Percentiles rank a stretch among this genome's conserved stretches.
phyloP scores from a whole-genome alignment of 768 basidiomycete species.

The Suillus ampliporus region DNA sequence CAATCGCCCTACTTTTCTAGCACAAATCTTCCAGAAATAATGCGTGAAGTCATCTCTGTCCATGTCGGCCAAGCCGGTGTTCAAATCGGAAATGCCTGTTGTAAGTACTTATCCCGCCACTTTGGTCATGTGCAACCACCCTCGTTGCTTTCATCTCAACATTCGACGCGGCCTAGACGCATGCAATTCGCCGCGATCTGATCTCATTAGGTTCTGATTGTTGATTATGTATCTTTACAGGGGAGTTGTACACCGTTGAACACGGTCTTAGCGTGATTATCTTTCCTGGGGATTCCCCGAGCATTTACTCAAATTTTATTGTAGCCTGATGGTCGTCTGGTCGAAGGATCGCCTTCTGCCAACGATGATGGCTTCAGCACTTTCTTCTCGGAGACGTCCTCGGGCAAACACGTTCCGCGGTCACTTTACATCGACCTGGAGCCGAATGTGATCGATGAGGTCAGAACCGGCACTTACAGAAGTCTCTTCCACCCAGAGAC shows the following conservation, averaged over 20 bases:
- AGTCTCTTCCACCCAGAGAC: slow-evolving; percentile 99
- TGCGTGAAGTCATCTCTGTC: slow-evolving; percentile 98
- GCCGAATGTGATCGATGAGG: slow-evolving; percentile 97
- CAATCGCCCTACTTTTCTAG: slow-evolving; percentile 8
- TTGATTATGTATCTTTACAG: slow-evolving; percentile 48
- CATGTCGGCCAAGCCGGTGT: slow-evolving; percentile 99
- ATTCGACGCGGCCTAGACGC: slow-evolving; percentile 5
- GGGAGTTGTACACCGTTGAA: slow-evolving; percentile 99
- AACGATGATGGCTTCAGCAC: slow-evolving; percentile 96
- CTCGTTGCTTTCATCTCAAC: slow-evolving; percentile 1
- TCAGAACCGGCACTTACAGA: slow-evolving; percentile 93
- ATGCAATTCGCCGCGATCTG: slow-evolving; percentile 22
- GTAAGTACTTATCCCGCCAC: slow-evolving; percentile 62
- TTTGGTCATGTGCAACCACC: slow-evolving; percentile 6
- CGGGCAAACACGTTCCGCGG: slow-evolving; percentile 96
- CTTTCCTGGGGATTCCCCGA: slow-evolving; percentile 13
- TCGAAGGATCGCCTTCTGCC: slow-evolving; percentile 74
- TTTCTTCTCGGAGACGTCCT: slow-evolving; percentile 98
- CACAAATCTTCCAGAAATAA: slow-evolving; percentile 41
- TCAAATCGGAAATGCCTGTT: slow-evolving; percentile 98
- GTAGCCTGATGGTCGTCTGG: slow-evolving; percentile 93
- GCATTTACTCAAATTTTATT: slow-evolving; percentile 23
- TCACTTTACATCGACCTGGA: slow-evolving; percentile 98
- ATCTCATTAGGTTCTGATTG: slow-evolving; percentile 4
- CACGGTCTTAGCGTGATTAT: slow-evolving; percentile 88